Conservation (phyloP, 129 eudicot genomes). For the Pittosporum tobira region DNA sequence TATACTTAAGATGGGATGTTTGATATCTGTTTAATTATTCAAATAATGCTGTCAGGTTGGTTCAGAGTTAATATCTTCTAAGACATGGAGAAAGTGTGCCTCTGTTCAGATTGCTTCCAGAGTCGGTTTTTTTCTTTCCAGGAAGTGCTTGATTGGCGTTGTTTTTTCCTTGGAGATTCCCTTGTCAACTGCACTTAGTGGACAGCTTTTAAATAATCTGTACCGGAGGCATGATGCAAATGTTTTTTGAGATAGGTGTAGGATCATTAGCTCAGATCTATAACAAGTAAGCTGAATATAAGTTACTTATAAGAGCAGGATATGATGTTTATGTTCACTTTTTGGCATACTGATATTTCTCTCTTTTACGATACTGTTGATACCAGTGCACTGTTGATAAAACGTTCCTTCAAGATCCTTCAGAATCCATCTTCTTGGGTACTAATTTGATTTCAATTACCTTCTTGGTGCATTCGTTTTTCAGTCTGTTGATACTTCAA, state of each 20-base stretch:
- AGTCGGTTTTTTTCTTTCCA: conserved; percentile 50
- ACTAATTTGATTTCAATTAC: background rate
- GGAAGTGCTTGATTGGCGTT: conserved; percentile 89
- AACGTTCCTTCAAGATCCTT: conserved; percentile 31
- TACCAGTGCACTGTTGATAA: conserved; percentile 39
- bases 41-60: conserved; percentile 18
- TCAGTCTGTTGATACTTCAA: background rate
- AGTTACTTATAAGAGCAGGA: conserved; percentile 5
- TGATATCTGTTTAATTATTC: background rate
- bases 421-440: conserved; percentile 32
- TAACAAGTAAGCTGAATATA: conserved; percentile 45
- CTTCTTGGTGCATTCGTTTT: background rate
- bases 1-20: background rate
- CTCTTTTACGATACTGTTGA: conserved; percentile 10
- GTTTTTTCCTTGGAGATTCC: conserved; percentile 57
- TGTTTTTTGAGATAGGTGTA: conserved; percentile 55
- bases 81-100: conserved; percentile 76
- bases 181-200: conserved; percentile 91
- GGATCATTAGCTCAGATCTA: conserved; percentile 56
- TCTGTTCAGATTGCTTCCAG: conserved; percentile 57
- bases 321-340: conserved; percentile 16
- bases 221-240: conserved; percentile 53
- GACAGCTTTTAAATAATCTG: conserved; percentile 37
- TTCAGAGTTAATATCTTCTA: conserved; percentile 25
- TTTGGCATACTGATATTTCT: conserved; percentile 12